Percentiles rank a stretch among this genome's conserved stretches.
Evolutionary conservation across 257 asterid species (phyloP).

Genomic region (Ilex aquifolium): DNA sequence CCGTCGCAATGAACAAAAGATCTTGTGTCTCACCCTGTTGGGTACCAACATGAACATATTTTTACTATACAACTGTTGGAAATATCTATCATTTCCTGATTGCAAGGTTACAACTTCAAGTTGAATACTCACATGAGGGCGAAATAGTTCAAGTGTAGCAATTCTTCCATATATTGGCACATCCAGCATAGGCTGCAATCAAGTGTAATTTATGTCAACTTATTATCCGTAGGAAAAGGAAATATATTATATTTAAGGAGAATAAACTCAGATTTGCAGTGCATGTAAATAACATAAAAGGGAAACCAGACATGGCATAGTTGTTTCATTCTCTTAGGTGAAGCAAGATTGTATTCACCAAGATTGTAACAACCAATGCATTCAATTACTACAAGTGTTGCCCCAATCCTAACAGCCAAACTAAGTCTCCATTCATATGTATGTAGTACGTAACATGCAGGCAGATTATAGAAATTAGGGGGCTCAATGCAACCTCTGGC

Average conservation of each 20-base stretch:
- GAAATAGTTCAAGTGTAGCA: slow-evolving; percentile 96
- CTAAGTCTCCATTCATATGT: too few species aligned
- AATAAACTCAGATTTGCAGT: background rate
- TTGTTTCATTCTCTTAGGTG: background rate
- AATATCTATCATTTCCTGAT: background rate
- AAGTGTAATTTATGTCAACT: background rate
- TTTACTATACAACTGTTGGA: slow-evolving; percentile 6
- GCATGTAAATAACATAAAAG: too few species aligned
- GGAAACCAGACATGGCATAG: background rate
- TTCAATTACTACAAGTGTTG: too few species aligned
- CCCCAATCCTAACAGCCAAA: too few species aligned
- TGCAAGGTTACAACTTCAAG: slow-evolving; percentile 9
- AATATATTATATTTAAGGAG: background rate
- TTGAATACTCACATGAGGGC: slow-evolving; percentile 77
- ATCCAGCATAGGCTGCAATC: slow-evolving; percentile 83
- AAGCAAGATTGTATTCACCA: too few species aligned
- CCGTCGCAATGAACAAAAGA: slow-evolving; percentile 82
- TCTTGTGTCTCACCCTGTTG: slow-evolving; percentile 91
- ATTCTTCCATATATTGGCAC: slow-evolving; percentile 99
- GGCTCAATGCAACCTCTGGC: too few species aligned
- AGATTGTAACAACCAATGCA: too few species aligned
- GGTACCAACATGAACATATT: background rate
- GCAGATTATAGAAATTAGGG: too few species aligned
- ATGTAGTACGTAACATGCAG: too few species aligned
- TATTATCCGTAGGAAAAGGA: background rate